A percentile compares a stretch with the other conserved stretches of the same genome.
These are phyloP conservation scores for Endogone sp. DNA, from an alignment of 192 early-diverging fungal genomes.

Conservation along the genomic window DNA sequence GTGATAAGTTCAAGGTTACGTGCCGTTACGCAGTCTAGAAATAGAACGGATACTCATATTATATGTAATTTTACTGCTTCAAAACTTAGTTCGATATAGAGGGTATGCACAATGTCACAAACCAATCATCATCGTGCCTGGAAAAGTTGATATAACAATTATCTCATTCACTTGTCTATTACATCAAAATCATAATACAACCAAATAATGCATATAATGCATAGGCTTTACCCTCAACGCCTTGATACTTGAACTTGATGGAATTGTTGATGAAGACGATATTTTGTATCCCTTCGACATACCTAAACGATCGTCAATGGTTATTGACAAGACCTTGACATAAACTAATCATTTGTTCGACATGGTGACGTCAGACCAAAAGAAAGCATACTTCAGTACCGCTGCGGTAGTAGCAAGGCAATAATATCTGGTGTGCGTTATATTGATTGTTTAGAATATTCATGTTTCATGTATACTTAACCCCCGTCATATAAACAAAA, in stretches of 20 bases:
- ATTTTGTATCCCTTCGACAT: conserved; percentile 47
- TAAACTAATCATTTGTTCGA: not conserved
- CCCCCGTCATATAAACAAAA: too few relatives aligned
- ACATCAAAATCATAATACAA: not conserved
- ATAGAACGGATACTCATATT: not conserved
- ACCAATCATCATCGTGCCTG: conserved; percentile 37
- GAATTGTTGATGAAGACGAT: conserved; percentile 46
- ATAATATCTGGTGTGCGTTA: conserved; percentile 35
- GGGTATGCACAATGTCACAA: not conserved
- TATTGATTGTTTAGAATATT: conserved; percentile 11
- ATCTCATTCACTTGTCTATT: not conserved
- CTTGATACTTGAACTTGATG: conserved; percentile 54
- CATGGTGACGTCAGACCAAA: not conserved
- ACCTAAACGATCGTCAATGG: conserved; percentile 10
- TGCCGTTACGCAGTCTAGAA: conserved; percentile 52
- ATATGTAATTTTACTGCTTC: not conserved
- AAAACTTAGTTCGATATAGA: too few relatives aligned
- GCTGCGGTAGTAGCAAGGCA: conserved; percentile 54
- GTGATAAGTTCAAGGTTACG: conserved; percentile 57
- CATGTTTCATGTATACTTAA: too few relatives aligned
- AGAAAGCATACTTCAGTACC: conserved; percentile 34
- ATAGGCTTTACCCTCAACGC: conserved; percentile 33
- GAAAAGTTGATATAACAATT: too few relatives aligned
- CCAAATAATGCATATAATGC: not conserved
- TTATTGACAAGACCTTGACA: not conserved